phyloP scores from a whole-genome alignment of 768 basidiomycete species.

The Astraeus odoratus region DNA sequence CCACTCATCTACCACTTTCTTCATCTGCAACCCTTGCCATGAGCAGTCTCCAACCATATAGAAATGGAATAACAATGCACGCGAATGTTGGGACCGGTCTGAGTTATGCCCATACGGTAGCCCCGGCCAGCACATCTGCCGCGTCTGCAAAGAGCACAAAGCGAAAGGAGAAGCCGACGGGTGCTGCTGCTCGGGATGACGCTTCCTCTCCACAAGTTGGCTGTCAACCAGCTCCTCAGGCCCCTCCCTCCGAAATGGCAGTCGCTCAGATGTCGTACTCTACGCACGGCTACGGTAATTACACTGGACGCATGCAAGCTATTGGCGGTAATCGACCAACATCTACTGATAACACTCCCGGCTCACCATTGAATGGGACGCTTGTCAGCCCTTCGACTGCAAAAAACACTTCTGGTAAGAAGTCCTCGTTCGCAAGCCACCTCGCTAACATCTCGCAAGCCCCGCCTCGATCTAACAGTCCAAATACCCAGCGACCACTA shows the following conservation, averaged over 20 bases:
- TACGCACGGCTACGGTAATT: conserved; percentile 14
- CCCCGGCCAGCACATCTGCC: neutral
- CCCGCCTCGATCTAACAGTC: conserved; percentile 6
- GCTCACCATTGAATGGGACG: neutral
- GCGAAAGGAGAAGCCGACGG: conserved; percentile 12
- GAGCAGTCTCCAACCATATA: neutral
- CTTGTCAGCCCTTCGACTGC: conserved; percentile 10
- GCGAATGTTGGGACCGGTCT: conserved; percentile 5
- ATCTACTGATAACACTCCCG: conserved; percentile 1
- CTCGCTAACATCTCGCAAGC: conserved; percentile 11
- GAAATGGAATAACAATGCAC: neutral
- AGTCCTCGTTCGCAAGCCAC: neutral
- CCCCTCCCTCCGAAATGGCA: neutral
- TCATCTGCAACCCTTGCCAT: conserved; percentile 4
- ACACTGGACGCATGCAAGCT: conserved; percentile 1
- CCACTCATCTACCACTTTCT: neutral
- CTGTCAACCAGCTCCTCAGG: conserved; percentile 8
- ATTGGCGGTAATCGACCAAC: neutral
- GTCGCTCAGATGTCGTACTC: conserved; percentile 5
- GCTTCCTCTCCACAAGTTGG: conserved; percentile 3
- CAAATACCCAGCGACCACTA: conserved; percentile 16
- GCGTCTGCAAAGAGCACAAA: neutral
- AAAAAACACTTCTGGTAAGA: conserved; percentile 32
- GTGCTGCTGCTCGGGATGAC: neutral
- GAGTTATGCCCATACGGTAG: neutral